phyloP scores from a whole-genome alignment of 2,329 filamentous ascomycete species.

The Fusarium chlamydosporum region DNA sequence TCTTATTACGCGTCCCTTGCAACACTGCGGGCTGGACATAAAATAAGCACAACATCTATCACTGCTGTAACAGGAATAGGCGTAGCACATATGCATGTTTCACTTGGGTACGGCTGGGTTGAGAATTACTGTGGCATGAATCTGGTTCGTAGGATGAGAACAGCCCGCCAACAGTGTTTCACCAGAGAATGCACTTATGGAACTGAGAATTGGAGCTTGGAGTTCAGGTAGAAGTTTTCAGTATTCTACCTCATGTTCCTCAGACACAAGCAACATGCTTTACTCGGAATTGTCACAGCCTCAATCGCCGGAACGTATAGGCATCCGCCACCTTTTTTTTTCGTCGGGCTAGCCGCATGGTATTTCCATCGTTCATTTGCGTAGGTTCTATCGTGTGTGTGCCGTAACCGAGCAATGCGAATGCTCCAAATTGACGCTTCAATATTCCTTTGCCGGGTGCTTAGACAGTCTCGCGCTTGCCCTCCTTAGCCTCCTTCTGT shows the following conservation, averaged over 20 bases:
- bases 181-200: constrained; percentile 18
- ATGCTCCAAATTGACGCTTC: constrained; percentile 47
- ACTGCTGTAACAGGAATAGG: not conserved
- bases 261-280: constrained; percentile 40
- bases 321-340: constrained; percentile 35
- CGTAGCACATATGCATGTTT: not conserved
- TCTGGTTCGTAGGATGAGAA: not conserved
- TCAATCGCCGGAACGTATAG: constrained; percentile 30
- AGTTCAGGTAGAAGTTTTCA: constrained; percentile 30
- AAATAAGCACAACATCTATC: not conserved
- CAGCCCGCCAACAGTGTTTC: not conserved
- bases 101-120: not conserved
- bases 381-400: constrained; percentile 45
- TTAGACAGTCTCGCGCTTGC: constrained; percentile 90
- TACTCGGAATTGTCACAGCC: constrained; percentile 44
- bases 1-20: not conserved
- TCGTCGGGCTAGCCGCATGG: constrained; percentile 43
- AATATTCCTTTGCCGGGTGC: constrained; percentile 48
- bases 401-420: constrained; percentile 42
- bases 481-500: constrained; percentile 98
- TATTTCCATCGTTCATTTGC: constrained; percentile 50
- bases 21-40: not conserved
- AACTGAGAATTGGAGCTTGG: constrained; percentile 17
- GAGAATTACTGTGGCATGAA: not conserved
- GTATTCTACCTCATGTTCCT: constrained; percentile 34